Percentiles rank a stretch among this genome's conserved stretches.
Evolutionary conservation across 2,329 filamentous ascomycete genomes (phyloP).

Genomic region (Sporothrix mexicana): DNA sequence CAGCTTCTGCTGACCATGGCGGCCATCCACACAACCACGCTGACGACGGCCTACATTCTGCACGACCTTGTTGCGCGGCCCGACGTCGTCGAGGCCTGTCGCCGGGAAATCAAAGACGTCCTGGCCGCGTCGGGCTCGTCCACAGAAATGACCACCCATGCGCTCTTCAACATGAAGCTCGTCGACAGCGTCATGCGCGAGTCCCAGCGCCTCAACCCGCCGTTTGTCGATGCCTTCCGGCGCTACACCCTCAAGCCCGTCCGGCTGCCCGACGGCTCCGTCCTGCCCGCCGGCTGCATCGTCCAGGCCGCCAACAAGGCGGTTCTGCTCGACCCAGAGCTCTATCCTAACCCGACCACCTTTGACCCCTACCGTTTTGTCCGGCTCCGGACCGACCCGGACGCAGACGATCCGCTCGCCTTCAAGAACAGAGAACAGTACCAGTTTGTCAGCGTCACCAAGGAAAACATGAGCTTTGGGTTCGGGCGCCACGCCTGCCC

Average conservation of each 20-base stretch:
- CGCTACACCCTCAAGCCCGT: conserved; percentile 24
- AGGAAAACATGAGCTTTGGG: conserved; percentile 47
- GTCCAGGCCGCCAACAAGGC: conserved; percentile 50
- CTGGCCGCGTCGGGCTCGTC: neutral
- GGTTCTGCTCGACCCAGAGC: conserved; percentile 47
- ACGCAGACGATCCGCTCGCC: conserved; percentile 11
- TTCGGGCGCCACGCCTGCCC: conserved; percentile 51
- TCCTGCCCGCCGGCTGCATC: conserved; percentile 50
- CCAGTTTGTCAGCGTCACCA: conserved; percentile 50
- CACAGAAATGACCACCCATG: conserved; percentile 38
- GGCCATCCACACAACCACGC: neutral
- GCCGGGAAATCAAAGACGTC: neutral
- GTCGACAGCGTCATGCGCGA: conserved; percentile 45
- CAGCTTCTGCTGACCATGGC: neutral
- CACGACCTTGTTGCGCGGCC: conserved; percentile 51
- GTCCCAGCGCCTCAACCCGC: conserved; percentile 42
- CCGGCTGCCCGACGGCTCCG: conserved; percentile 7
- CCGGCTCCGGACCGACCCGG: conserved; percentile 43
- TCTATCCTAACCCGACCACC: conserved; percentile 45
- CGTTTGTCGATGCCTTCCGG: conserved; percentile 1
- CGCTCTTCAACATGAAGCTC: conserved; percentile 44
- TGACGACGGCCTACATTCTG: conserved; percentile 46
- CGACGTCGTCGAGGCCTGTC: neutral
- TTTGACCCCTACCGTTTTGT: conserved; percentile 51
- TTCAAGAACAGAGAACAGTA: conserved; percentile 39